Evolutionary conservation across 352 stramenopile genomes (phyloP).

Genomic region (Pythium aquatile): DNA sequence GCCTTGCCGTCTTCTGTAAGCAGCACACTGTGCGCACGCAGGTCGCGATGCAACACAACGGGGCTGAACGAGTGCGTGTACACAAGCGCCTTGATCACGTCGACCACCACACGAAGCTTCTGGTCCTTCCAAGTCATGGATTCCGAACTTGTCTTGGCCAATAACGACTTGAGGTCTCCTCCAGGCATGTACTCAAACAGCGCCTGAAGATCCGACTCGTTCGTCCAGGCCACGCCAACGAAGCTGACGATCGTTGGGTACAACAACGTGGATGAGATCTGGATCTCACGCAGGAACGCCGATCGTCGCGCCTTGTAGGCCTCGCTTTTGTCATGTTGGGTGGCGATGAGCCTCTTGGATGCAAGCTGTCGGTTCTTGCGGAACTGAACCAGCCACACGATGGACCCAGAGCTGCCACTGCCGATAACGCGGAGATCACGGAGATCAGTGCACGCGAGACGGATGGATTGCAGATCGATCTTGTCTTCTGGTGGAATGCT

Average conservation of each 20-base stretch:
- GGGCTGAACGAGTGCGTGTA: slow-evolving; percentile 6
- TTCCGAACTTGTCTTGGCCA: too few relatives aligned
- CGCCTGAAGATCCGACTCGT: slow-evolving; percentile 14
- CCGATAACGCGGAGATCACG: neutral
- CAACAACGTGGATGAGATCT: too few relatives aligned
- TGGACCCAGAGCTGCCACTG: neutral
- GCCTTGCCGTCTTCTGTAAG: neutral
- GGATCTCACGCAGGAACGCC: neutral
- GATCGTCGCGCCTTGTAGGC: neutral
- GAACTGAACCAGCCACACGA: neutral
- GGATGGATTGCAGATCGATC: neutral
- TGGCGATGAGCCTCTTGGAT: neutral
- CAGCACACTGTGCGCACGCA: neutral
- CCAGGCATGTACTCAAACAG: slow-evolving; percentile 25
- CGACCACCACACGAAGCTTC: neutral
- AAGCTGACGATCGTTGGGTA: slow-evolving; percentile 19
- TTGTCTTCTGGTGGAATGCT: neutral
- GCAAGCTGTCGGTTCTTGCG: neutral
- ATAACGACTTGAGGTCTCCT: slow-evolving; percentile 15
- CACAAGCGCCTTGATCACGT: neutral
- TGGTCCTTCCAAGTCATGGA: too few relatives aligned
- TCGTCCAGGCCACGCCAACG: slow-evolving; percentile 24
- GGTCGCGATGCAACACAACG: neutral
- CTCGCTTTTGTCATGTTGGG: neutral
- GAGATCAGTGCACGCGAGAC: neutral